phyloP scores from a whole-genome alignment of 352 stramenopile species.

The Plasmopara viticola region DNA sequence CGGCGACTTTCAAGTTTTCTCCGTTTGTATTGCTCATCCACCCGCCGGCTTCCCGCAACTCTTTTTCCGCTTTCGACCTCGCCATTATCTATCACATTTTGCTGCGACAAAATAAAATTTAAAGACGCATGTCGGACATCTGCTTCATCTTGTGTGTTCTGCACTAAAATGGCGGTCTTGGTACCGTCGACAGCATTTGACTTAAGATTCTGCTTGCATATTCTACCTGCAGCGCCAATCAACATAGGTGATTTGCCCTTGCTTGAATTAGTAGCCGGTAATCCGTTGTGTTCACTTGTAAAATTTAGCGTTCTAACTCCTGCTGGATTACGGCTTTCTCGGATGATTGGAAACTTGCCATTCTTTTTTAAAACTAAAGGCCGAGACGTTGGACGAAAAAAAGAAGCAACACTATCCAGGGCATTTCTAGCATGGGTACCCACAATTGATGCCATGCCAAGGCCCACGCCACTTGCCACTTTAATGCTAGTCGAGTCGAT shows the following conservation, averaged over 20 bases:
- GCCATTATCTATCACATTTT: constrained; percentile 15
- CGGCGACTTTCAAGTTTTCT: constrained; percentile 27
- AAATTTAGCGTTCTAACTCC: constrained; percentile 15
- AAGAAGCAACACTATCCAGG: constrained; percentile 15
- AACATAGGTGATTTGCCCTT: constrained; percentile 19
- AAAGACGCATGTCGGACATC: not conserved
- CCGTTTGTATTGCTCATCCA: constrained; percentile 17
- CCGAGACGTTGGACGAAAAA: constrained; percentile 15
- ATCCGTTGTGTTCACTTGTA: constrained; percentile 8
- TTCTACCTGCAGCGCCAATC: constrained; percentile 5
- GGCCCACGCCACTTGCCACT: not conserved
- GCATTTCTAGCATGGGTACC: constrained; percentile 11
- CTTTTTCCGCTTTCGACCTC: constrained; percentile 16
- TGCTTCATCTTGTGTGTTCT: constrained; percentile 10
- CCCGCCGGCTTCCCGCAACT: constrained; percentile 11
- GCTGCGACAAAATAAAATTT: constrained; percentile 1
- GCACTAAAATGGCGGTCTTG: constrained; percentile 4
- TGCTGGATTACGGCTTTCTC: constrained; percentile 1
- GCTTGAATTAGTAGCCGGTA: constrained; percentile 3
- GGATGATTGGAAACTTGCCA: constrained; percentile 4
- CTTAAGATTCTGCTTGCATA: constrained; percentile 1
- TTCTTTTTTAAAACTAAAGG: constrained; percentile 17
- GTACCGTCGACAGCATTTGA: not conserved
- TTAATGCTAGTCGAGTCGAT: constrained; percentile 7
- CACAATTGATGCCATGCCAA: constrained; percentile 5